Base-by-base conservation (phyloP, 2,329 filamentous ascomycete species). In the Botryotinia narcissicola region DNA sequence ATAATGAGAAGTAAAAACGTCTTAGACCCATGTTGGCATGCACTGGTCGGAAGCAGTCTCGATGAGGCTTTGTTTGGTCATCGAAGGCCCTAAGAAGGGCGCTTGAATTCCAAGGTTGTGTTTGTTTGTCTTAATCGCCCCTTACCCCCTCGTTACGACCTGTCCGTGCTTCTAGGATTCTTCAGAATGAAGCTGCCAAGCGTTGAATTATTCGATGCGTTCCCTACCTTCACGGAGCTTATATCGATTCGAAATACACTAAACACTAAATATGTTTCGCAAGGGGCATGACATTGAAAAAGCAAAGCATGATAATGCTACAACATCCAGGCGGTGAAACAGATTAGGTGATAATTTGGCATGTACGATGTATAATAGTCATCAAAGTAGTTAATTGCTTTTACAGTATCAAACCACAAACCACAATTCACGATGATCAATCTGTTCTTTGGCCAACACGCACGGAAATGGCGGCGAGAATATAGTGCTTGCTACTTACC, bases 1-100 rank as follows among this genome's bases (percentile, higher is more conserved):
- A 61, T 29, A 18, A 61, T 61, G 73, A 61, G 74, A 71, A 76
- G 73, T 73, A 75, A 72, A 77, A 79, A 77, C 76, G 75, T 77
- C 77, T 78, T 76, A 69, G 71, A 77, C 74, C 76, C 76, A 75
- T 78, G 75, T 71, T 35, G 44, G 60, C 14, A 51, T 71, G 69
- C 57, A 64, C 7, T 64, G 32, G 46, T 67, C 35, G 66, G 68
- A 51, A 72, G 61, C 42, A 71, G 57, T 60, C 54, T 61, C 51
- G 68, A 70, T 35, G 35, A 46, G 60, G 59, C 48, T 51, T 48
- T 54, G 61, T 66, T 68, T 66, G 61, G 46, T 59, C 60, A 72
- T 72, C 60, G 70, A 72, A 67, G 60, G 42, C 60, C 46, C 61
- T 72, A 72, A 72, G 70, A 70, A 70, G 46, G 60, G 70, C 70